phyloP scores from a whole-genome alignment of 371 early-diverging fungal species.

The Umbelopsis sp. region DNA sequence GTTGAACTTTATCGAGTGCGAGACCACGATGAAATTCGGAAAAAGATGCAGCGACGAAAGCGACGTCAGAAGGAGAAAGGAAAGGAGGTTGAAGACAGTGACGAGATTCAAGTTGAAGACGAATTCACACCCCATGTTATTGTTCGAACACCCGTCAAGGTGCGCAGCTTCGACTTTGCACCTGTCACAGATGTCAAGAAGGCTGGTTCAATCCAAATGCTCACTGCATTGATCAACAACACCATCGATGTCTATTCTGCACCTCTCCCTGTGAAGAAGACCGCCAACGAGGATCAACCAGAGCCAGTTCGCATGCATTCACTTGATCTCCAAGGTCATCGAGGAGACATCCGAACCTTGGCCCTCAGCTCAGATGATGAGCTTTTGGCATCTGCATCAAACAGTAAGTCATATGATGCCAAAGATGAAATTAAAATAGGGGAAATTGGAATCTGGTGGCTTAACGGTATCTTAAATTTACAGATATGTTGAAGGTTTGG shows the following conservation, averaged over 20 bases:
- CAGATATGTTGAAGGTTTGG: slow-evolving; percentile 85
- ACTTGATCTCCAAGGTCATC: slow-evolving; percentile 88
- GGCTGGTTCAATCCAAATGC: slow-evolving; percentile 52
- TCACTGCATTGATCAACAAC: slow-evolving; percentile 75
- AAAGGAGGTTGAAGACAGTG: slow-evolving; percentile 52
- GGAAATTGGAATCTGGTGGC: too few species aligned
- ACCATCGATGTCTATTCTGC: slow-evolving; percentile 69
- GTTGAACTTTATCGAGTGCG: slow-evolving; percentile 85
- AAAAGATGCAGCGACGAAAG: slow-evolving; percentile 80
- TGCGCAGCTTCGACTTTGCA: slow-evolving; percentile 78
- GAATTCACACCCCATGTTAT: slow-evolving; percentile 66
- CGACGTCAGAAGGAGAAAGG: slow-evolving; percentile 84
- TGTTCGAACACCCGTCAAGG: slow-evolving; percentile 70
- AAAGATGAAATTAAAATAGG: background rate
- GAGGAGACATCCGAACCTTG: slow-evolving; percentile 87
- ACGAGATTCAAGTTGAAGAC: slow-evolving; percentile 70
- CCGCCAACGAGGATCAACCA: slow-evolving; percentile 41
- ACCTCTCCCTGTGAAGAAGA: slow-evolving; percentile 55
- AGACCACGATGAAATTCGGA: slow-evolving; percentile 76
- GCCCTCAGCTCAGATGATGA: slow-evolving; percentile 88
- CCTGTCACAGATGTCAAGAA: slow-evolving; percentile 60
- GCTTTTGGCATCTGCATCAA: slow-evolving; percentile 83
- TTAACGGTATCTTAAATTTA: background rate
- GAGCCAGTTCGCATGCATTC: slow-evolving; percentile 63
- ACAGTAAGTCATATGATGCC: slow-evolving; percentile 39